Evolutionary conservation across 345 rosid species (phyloP), one percentile per base, ranked within the genome.

Genomic region (Jatropha curcas): DNA sequence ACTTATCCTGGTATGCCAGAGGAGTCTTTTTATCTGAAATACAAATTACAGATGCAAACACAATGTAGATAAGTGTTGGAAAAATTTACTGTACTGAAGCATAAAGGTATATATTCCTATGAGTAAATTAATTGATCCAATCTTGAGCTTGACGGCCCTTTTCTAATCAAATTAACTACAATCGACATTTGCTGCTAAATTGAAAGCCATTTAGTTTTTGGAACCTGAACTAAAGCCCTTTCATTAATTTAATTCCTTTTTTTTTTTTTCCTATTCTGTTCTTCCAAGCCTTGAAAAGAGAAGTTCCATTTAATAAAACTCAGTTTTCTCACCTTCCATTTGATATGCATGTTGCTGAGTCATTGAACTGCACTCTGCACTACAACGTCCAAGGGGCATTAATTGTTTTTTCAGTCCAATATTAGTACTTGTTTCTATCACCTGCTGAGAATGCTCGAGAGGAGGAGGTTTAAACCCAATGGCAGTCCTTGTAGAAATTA

Each of bases 11-110:
- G 27, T 45, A 34, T 41, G 33, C 53, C 33, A 65, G 24, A 43
- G 69, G 17, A 45, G 34, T 11, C 24, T 45, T 34, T 65, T 43
- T 27, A 25, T 41, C 69, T 65, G 69, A 41, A 43, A 65, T 41
- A 27, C 11, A 45, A 64, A 65, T 22, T 16, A 63, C 13, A 39
- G 31, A 17, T 28, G 10, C 41, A 13, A 69, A 37, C 5, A 55
- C 24, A 24, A 24, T 22, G 59, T 55, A 22, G 1, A 55, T 55
- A 55, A 55, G 8, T 22, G 11, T 55, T 24, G 64, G 41, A 60
- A 30, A 16, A 30, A 22, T n/a, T 31, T 13, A 60, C 64, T 31
- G 41, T n/a, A 60, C 5, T 13, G 39, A 28, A 60, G 22, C 64
- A 60, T 28, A 60, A 3, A 60, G 39, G 24, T 7, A 8, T 20